A percentile compares a stretch with the other conserved stretches of the same genome.
Conservation (phyloP, 495 filamentous ascomycete genomes). For the Stereocaulon alpinum region DNA sequence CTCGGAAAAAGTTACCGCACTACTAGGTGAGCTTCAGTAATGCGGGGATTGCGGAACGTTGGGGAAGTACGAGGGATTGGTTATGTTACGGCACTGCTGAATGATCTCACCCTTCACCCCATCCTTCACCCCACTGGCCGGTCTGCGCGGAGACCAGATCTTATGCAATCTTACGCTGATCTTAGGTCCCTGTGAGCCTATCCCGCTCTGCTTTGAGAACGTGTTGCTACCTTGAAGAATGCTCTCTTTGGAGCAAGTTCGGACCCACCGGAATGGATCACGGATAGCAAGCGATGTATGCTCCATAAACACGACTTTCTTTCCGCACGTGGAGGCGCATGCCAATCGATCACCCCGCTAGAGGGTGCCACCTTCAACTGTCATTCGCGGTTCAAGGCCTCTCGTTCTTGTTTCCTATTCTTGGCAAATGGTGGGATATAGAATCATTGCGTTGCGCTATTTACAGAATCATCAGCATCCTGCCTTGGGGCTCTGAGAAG, state of each 20-base stretch:
- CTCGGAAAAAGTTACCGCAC: not conserved
- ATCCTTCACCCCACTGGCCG: too few relatives aligned
- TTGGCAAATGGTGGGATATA: too few relatives aligned
- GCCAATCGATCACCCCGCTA: not conserved
- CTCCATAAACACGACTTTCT: not conserved
- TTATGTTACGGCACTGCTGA: not conserved
- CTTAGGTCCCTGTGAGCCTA: too few relatives aligned
- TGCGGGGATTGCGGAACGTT: not conserved
- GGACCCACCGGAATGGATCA: too few relatives aligned
- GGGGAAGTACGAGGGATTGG: not conserved
- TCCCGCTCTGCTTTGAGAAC: too few relatives aligned
- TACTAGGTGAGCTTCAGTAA: not conserved
- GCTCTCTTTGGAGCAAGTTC: too few relatives aligned
- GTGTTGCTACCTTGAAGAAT: too few relatives aligned
- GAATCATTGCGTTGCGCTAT: too few relatives aligned
- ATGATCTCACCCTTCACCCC: not conserved
- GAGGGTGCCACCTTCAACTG: not conserved
- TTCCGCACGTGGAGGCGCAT: not conserved
- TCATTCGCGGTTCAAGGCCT: not conserved
- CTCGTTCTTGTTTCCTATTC: not conserved
- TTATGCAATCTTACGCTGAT: too few relatives aligned
- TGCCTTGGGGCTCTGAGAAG: too few relatives aligned
- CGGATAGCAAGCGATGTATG: not conserved
- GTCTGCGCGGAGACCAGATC: too few relatives aligned
- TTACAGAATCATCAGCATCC: too few relatives aligned